Percentiles rank a stretch among this genome's conserved stretches.
phyloP scores from a whole-genome alignment of 1,284 basidiomycete genomes.

The Sanghuangporus sanghuang region DNA sequence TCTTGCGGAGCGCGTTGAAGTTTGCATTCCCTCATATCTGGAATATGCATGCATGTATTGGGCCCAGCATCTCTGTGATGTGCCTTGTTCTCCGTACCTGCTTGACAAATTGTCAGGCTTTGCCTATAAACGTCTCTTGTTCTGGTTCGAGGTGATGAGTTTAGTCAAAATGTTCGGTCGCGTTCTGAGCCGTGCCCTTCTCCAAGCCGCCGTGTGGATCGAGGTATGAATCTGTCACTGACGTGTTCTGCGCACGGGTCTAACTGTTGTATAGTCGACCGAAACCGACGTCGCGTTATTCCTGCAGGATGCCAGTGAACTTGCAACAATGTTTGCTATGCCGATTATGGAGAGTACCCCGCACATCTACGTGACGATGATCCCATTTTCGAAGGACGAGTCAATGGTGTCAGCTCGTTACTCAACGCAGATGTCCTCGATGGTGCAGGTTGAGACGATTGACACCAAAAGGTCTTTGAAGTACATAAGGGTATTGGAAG shows the following conservation, averaged over 20 bases:
- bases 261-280: neutral
- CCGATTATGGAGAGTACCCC: neutral
- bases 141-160: constrained; percentile 4
- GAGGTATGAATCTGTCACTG: neutral
- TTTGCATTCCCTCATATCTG: neutral
- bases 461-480: neutral
- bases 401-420: constrained; percentile 3
- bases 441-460: neutral
- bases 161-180: neutral
- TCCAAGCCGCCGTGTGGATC: neutral
- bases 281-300: neutral
- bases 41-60: constrained; percentile 3
- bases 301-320: neutral
- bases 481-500: neutral
- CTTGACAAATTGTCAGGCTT: neutral
- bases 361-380: constrained; percentile 9
- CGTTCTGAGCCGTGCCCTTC: neutral
- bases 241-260: neutral
- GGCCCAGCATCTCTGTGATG: constrained; percentile 5
- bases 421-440: neutral
- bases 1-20: neutral
- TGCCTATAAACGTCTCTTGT: neutral
- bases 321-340: neutral
- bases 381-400: constrained; percentile 14
- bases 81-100: neutral